These are phyloP conservation scores for Diaporthe longicolla DNA, from an alignment of 2,329 filamentous ascomycete species.

Conservation along the genomic window DNA sequence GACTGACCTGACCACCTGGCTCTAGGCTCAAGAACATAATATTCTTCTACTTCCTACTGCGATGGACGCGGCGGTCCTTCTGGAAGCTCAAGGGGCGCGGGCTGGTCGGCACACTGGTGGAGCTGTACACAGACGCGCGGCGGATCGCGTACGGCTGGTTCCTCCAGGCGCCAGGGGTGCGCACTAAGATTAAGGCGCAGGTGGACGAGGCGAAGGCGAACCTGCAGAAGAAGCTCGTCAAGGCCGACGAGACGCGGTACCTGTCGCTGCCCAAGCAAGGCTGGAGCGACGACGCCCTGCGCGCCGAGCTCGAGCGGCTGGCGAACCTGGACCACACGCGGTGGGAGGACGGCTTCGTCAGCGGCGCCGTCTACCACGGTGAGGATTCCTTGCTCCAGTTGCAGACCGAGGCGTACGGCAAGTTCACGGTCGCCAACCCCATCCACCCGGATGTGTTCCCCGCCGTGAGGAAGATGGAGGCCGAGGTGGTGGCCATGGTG, in stretches of 20 bases:
- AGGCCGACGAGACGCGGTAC: constrained; percentile 79
- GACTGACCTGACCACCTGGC: neutral
- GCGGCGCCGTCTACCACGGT: constrained; percentile 96
- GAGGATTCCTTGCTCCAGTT: constrained; percentile 85
- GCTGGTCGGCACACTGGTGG: constrained; percentile 81
- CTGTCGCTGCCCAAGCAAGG: constrained; percentile 85
- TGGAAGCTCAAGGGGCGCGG: constrained; percentile 93
- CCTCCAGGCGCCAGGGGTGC: constrained; percentile 87
- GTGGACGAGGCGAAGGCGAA: constrained; percentile 85
- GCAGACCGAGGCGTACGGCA: constrained; percentile 92
- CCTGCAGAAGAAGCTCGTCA: constrained; percentile 86
- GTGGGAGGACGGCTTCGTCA: constrained; percentile 97
- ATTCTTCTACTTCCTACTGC: constrained; percentile 89
- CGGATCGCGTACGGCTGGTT: constrained; percentile 87
- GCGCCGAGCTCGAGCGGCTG: constrained; percentile 83
- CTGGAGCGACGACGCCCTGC: constrained; percentile 83
- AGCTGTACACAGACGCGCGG: constrained; percentile 80
- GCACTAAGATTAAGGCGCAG: constrained; percentile 86
- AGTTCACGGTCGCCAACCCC: constrained; percentile 95
- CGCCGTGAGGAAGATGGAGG: constrained; percentile 98
- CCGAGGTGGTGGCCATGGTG: constrained; percentile 97
- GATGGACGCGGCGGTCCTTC: constrained; percentile 83
- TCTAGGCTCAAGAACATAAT: constrained; percentile 85
- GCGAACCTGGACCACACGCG: constrained; percentile 91
- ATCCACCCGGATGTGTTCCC: constrained; percentile 99